A percentile compares a stretch with the other conserved stretches of the same genome.
These are phyloP conservation scores for Neocatenulostroma microsporum DNA, from an alignment of 2,329 filamentous ascomycete genomes.

Conservation along the genomic window DNA sequence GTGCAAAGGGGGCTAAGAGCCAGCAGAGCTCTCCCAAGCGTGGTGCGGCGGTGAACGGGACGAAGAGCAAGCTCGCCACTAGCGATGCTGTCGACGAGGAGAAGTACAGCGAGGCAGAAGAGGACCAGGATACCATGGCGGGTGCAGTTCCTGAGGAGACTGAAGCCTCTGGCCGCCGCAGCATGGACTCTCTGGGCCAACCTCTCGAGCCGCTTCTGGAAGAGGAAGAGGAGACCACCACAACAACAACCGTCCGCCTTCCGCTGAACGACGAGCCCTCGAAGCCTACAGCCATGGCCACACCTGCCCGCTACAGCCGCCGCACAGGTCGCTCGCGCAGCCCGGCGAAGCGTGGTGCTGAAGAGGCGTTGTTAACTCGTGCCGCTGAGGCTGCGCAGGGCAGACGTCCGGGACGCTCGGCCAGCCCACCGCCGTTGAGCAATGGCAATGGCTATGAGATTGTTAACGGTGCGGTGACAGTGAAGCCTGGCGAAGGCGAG, in stretches of 20 bases:
- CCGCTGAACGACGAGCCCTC: constrained; percentile 20
- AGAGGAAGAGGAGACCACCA: constrained; percentile 24
- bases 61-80: constrained; percentile 10
- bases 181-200: constrained; percentile 20
- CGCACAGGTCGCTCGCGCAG: constrained; percentile 17
- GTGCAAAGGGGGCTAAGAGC: constrained; percentile 4
- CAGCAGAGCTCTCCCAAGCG: constrained; percentile 14
- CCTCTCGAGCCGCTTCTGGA: constrained; percentile 28
- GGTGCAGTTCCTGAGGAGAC: too few relatives aligned
- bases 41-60: constrained; percentile 16
- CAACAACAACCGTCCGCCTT: too few relatives aligned
- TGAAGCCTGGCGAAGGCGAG: constrained; percentile 17
- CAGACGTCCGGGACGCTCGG: constrained; percentile 13
- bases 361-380: constrained; percentile 17
- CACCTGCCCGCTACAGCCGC: constrained; percentile 20
- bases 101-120: constrained; percentile 9
- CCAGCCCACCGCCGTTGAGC: constrained; percentile 15
- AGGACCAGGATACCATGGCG: too few relatives aligned
- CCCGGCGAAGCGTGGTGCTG: constrained; percentile 18
- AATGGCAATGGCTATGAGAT: too few relatives aligned
- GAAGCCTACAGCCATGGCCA: constrained; percentile 23
- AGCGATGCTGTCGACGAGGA: constrained; percentile 5
- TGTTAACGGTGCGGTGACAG: constrained; percentile 15
- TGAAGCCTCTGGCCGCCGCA: too few relatives aligned
- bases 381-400: constrained; percentile 18